Evolutionary conservation across 1,284 basidiomycete genomes (phyloP).

Genomic region (Schizophyllum amplum): DNA sequence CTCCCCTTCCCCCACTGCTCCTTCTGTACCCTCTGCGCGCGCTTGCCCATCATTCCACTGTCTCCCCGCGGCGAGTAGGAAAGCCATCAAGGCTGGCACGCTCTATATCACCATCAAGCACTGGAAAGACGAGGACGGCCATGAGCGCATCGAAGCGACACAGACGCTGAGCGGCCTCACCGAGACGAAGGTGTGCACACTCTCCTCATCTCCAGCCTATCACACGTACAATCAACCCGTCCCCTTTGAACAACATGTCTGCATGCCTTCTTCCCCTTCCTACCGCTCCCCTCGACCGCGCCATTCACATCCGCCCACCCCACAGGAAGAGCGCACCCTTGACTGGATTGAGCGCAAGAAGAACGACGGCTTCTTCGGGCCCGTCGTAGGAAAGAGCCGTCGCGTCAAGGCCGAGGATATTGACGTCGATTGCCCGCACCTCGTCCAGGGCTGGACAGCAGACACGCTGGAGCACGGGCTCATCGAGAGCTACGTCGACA

Average conservation of each 20-base stretch:
- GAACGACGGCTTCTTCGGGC: conserved; percentile 48
- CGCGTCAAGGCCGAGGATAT: conserved; percentile 30
- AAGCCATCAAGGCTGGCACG: conserved; percentile 41
- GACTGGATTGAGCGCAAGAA: conserved; percentile 40
- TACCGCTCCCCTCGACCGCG: no score
- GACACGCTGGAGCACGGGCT: conserved; percentile 45
- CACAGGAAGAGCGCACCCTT: conserved; percentile 39
- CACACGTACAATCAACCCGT: no score
- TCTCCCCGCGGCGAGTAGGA: conserved; percentile 30
- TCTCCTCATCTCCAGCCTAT: neutral
- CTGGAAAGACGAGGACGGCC: conserved; percentile 42
- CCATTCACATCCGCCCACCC: neutral
- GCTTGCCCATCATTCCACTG: no score
- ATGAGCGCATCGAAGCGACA: conserved; percentile 56
- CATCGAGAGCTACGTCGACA: conserved; percentile 41
- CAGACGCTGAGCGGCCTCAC: conserved; percentile 2
- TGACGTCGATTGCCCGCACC: conserved; percentile 41
- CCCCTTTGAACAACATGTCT: no score
- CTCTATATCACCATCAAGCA: conserved; percentile 51
- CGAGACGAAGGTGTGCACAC: neutral
- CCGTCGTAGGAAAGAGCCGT: conserved; percentile 42
- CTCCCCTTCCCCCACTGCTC: neutral
- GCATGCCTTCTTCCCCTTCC: neutral
- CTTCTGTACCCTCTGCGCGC: no score
- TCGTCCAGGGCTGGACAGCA: conserved; percentile 45